These are phyloP conservation scores for Phytopythium delawarense DNA, from an alignment of 352 stramenopile species.

Conservation along the genomic window DNA sequence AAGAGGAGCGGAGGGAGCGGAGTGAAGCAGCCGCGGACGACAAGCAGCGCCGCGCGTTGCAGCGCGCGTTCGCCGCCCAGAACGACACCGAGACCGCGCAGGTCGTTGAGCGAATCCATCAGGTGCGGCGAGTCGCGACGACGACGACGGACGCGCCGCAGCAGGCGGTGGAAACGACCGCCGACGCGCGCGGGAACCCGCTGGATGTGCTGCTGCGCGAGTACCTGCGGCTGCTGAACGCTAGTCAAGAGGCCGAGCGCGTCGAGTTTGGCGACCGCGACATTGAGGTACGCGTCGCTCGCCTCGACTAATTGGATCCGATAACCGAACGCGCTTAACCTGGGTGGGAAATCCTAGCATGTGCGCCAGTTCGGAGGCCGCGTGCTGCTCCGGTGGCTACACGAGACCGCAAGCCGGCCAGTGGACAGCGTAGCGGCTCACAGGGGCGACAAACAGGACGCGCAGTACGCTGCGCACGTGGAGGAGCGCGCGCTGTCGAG, in stretches of 20 bases:
- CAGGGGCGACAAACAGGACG: conserved; percentile 20
- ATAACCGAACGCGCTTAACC: background rate
- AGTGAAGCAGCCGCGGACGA: background rate
- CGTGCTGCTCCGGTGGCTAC: conserved; percentile 18
- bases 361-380: conserved; percentile 25
- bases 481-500: conserved; percentile 25
- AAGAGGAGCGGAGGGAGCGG: conserved; percentile 17
- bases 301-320: background rate
- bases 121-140: background rate
- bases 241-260: conserved; percentile 14
- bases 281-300: conserved; percentile 16
- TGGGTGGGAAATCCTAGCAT: conserved; percentile 15
- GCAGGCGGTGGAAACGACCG: background rate
- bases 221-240: conserved; percentile 31
- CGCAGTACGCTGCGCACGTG: conserved; percentile 31
- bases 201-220: conserved; percentile 31
- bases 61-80: conserved; percentile 19
- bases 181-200: conserved; percentile 13
- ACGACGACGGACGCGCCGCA: background rate
- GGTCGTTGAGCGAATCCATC: background rate
- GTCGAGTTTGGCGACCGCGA: conserved; percentile 42
- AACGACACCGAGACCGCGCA: conserved; percentile 5
- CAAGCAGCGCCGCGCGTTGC: conserved; percentile 33
- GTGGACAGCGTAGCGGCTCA: background rate
- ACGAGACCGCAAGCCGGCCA: conserved; percentile 6